Conservation (phyloP, 768 basidiomycete species). For the Mycena crocata region DNA sequence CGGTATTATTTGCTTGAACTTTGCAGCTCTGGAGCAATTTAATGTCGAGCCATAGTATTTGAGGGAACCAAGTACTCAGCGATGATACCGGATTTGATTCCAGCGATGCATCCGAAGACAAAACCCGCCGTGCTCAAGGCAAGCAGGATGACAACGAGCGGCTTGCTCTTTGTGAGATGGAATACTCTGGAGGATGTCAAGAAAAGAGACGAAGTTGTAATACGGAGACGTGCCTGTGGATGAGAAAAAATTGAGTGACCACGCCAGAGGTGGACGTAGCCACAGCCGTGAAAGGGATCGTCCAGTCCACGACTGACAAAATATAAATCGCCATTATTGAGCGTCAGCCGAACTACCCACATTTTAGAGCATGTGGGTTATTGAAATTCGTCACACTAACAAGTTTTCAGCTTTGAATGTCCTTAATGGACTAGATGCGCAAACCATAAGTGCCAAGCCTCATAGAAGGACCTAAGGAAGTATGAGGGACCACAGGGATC, state of each 20-base stretch:
- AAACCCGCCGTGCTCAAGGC: slow-evolving; percentile 53
- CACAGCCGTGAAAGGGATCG: slow-evolving; percentile 61
- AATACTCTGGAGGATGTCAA: slow-evolving; percentile 43
- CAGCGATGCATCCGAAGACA: slow-evolving; percentile 56
- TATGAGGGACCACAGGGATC: too few relatives aligned
- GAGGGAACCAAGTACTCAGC: slow-evolving; percentile 51
- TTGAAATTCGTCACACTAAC: too few relatives aligned
- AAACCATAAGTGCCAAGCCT: too few relatives aligned
- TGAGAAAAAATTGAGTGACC: slow-evolving; percentile 62
- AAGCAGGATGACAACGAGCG: slow-evolving; percentile 49
- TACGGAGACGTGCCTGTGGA: slow-evolving; percentile 51
- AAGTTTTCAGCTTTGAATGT: too few relatives aligned
- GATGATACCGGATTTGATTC: slow-evolving; percentile 56
- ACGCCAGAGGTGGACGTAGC: slow-evolving; percentile 59
- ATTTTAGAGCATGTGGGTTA: too few relatives aligned
- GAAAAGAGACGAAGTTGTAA: background rate
- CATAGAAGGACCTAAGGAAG: too few relatives aligned
- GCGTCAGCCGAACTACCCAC: too few relatives aligned
- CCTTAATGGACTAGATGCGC: too few relatives aligned
- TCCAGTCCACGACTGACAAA: slow-evolving; percentile 56
- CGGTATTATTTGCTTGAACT: slow-evolving; percentile 53
- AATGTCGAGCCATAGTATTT: background rate
- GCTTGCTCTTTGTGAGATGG: slow-evolving; percentile 49
- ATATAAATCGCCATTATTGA: too few relatives aligned
- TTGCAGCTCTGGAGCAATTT: slow-evolving; percentile 49